Evolutionary conservation across 106 monocot species (phyloP).

Genomic region (Triglochin maritima): DNA sequence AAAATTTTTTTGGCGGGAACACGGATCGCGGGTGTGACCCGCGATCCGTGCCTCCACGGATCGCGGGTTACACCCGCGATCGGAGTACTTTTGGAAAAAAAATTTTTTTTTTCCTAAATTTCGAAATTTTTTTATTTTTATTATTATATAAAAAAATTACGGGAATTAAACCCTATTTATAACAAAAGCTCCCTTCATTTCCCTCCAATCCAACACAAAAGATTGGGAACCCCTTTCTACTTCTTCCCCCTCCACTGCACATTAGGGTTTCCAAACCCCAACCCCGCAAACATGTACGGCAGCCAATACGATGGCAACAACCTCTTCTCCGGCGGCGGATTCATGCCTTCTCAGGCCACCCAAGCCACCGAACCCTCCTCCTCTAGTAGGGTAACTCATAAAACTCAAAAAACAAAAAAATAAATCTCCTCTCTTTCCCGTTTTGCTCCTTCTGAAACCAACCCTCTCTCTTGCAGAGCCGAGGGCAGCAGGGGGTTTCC

Average conservation of each 20-base stretch:
- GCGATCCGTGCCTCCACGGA: no score
- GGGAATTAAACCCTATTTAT: no score
- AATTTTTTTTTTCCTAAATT: no score
- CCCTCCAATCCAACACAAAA: no score
- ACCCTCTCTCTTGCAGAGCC: slow-evolving; percentile 19
- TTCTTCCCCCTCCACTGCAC: not conserved
- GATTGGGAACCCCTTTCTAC: no score
- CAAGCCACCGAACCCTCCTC: slow-evolving; percentile 36
- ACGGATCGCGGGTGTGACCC: no score
- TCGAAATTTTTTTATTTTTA: no score
- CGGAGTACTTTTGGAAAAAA: no score
- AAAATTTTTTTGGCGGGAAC: no score
- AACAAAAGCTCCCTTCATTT: no score
- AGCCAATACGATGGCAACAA: slow-evolving; percentile 49
- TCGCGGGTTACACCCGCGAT: no score
- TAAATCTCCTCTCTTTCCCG: not conserved
- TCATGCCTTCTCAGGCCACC: slow-evolving; percentile 78
- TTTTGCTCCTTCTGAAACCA: not conserved
- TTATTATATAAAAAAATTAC: no score
- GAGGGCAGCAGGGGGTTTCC: slow-evolving; percentile 34
- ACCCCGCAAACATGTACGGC: slow-evolving; percentile 11
- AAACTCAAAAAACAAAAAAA: not conserved
- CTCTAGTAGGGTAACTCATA: slow-evolving; percentile 39
- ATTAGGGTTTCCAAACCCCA: not conserved
- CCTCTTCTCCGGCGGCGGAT: slow-evolving; percentile 77